These are phyloP conservation scores for Hymenochaete sp. DNA, from an alignment of 1,284 basidiomycete genomes.

Conservation along the genomic window DNA sequence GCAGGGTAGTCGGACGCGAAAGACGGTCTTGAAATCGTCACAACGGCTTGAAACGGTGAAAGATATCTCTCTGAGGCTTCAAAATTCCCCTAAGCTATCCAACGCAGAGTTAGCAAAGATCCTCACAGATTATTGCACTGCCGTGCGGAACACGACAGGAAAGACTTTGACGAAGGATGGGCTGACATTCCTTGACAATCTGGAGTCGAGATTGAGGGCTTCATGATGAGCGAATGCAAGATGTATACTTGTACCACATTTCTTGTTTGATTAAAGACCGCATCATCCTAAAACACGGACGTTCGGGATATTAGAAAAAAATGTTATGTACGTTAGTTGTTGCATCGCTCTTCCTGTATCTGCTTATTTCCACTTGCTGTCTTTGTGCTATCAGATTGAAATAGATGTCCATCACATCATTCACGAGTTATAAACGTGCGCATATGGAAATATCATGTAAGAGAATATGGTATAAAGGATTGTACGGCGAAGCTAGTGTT, in stretches of 20 bases:
- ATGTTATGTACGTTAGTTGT: too few species aligned
- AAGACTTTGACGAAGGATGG: conserved; percentile 37
- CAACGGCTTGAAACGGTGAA: conserved; percentile 11
- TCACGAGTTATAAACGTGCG: too few species aligned
- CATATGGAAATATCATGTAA: background rate
- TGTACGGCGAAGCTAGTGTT: conserved; percentile 6
- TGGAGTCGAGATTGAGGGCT: conserved; percentile 41
- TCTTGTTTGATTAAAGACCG: too few species aligned
- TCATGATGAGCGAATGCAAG: background rate
- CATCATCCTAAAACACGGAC: too few species aligned
- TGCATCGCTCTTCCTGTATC: too few species aligned
- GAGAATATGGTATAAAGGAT: background rate
- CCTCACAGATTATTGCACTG: conserved; percentile 36
- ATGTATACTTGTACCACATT: background rate
- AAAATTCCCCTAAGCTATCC: background rate
- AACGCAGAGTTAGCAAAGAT: conserved; percentile 7
- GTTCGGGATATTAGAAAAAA: too few species aligned
- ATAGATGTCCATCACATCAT: too few species aligned
- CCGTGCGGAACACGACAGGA: conserved; percentile 51
- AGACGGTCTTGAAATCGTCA: background rate
- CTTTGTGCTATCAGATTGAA: too few species aligned
- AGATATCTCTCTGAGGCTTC: conserved; percentile 3
- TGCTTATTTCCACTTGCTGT: too few species aligned
- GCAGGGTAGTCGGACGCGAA: background rate
- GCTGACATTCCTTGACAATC: conserved; percentile 55